phyloP scores from a whole-genome alignment of 202 grass and related monocot genomes.

The Zizania palustris region DNA sequence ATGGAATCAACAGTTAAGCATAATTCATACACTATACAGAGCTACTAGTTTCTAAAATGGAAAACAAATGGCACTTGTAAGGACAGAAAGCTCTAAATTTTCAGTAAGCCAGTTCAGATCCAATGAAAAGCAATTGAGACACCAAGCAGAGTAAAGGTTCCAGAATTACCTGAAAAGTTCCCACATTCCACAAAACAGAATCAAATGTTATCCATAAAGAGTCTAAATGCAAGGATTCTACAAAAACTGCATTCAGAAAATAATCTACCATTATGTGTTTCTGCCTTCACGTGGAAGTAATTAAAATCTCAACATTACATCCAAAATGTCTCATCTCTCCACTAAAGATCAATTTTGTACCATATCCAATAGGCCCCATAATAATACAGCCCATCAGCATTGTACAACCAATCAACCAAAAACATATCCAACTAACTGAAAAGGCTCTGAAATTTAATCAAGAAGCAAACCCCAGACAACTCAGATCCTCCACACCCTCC shows the following conservation, averaged over 20 bases:
- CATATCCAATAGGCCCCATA: constrained; percentile 12
- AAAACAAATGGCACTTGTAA: background rate
- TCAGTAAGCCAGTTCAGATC: background rate
- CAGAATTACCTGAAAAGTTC: constrained; percentile 16
- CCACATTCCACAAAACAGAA: background rate
- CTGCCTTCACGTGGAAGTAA: background rate
- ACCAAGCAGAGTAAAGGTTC: background rate
- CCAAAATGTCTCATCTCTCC: constrained; percentile 28
- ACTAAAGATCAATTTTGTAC: constrained; percentile 3
- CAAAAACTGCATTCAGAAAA: constrained; percentile 23
- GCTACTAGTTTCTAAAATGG: background rate
- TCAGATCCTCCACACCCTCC: constrained; percentile 36
- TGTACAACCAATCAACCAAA: constrained; percentile 48
- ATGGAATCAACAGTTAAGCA: background rate
- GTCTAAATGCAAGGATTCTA: constrained; percentile 34
- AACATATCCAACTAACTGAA: constrained; percentile 32
- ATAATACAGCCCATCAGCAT: constrained; percentile 24
- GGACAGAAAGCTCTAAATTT: background rate
- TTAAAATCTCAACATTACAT: background rate
- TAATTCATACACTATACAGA: background rate
- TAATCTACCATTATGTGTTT: background rate
- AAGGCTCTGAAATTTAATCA: constrained; percentile 36
- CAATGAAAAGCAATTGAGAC: background rate
- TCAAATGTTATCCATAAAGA: constrained; percentile 3
- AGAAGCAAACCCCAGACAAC: constrained; percentile 26